Conservation (phyloP, 257 asterid genomes). For the Petunia axillaris region DNA sequence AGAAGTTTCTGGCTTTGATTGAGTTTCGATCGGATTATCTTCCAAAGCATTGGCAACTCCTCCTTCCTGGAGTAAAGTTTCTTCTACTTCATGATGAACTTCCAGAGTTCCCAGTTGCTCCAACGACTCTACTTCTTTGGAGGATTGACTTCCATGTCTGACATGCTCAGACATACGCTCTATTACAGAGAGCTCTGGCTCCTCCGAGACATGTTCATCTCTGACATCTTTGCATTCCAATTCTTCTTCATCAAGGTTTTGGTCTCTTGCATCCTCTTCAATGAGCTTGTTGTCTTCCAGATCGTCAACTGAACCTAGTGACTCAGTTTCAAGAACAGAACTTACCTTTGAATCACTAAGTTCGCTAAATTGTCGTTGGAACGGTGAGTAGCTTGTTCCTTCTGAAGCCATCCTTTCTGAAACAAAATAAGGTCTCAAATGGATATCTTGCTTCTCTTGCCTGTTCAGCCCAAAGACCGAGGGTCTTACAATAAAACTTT, state of each 20-base stretch:
- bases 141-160: slow-evolving; percentile 71
- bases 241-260: slow-evolving; percentile 22
- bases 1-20: slow-evolving; percentile 27
- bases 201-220: slow-evolving; percentile 42
- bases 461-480: slow-evolving; percentile 57
- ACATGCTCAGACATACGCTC: slow-evolving; percentile 54
- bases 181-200: slow-evolving; percentile 37
- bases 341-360: slow-evolving; percentile 82
- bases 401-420: slow-evolving; percentile 56
- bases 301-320: slow-evolving; percentile 66
- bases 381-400: slow-evolving; percentile 59
- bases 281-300: slow-evolving; percentile 40
- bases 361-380: slow-evolving; percentile 72
- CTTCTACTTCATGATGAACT: slow-evolving; percentile 19
- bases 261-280: slow-evolving; percentile 39
- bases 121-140: slow-evolving; percentile 48
- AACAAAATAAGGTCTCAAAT: slow-evolving; percentile 69
- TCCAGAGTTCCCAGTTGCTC: slow-evolving; percentile 22
- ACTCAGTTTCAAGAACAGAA: slow-evolving; percentile 77
- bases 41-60: slow-evolving; percentile 25
- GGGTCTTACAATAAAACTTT: slow-evolving; percentile 71
- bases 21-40: slow-evolving; percentile 25
- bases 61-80: slow-evolving; percentile 25
- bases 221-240: slow-evolving; percentile 28
- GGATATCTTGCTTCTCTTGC: slow-evolving; percentile 55